Evolutionary conservation across 164 flowering plant genomes (phyloP), one percentile per base, ranked within the genome.

Genomic region (Euptelea pleiosperma): DNA sequence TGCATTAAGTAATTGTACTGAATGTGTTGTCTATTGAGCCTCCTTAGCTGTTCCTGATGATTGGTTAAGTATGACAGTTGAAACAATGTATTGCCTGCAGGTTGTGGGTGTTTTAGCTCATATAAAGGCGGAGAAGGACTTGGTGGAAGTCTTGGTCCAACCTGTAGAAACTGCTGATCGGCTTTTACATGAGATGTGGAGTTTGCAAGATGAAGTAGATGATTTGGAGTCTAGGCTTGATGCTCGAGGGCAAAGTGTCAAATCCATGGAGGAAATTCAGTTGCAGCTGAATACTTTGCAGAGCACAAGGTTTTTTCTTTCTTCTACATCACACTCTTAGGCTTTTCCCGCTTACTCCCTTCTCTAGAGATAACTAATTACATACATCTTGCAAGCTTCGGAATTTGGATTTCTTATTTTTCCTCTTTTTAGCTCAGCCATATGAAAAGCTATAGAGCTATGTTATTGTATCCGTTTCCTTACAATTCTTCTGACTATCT

Each of bases 31-130:
- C 6, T 33, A 16, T 26, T 33, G 12, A 16, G 14, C 26, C 8
- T 22, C n/a, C 6, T 16, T 52, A 2, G 36, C 34, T 45, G 16
- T 29, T 15, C n/a, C 5, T 35, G 16, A 30, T 30, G 3, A n/a
- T 44, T 26, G 8, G 36, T 42, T 21, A 28, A 14, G 21, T 46
- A 18, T 58, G 35, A 52, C 21, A 26, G 18, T 18, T 30, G 9
- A 19, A 26, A 37, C 8, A 25, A 29, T 31, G 5, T 50, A 43
- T 66, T 63, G 6, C 67, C 16, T 73, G 33, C 78, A 93, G 99
- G 87, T 93, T 46, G 60, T 88, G 26, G 90, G 90, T 75, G 77
- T 90, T 63, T 64, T 86, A 67, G 97, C 89, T 54, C 97, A 88
- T 65, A 55, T 82, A 42, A 85, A 83, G 73, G 70, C 87, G 60